Base-by-base conservation (phyloP, 306 rosid genomes). In the Begonia masoniana region DNA sequence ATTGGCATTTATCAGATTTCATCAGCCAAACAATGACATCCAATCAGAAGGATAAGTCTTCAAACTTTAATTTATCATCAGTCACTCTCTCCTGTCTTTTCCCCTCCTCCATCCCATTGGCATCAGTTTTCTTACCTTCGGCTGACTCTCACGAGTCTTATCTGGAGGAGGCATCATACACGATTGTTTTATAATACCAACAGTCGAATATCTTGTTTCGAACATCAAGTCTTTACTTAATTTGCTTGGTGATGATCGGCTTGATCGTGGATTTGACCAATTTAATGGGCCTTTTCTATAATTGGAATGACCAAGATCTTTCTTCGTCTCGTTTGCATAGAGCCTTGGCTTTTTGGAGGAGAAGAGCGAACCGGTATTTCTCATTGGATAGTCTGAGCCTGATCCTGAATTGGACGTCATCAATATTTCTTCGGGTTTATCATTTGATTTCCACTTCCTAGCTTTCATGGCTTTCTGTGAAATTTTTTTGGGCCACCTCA, bases 221-320 rank as follows among this genome's bases (percentile, higher is more conserved):
- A 62, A 62, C 63, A 67, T n/a, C 0, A 76, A 47, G 63, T 75
- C 88, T 67, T 74, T 83, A 58, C 56, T 48, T 42, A 81, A 73
- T 68, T 77, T 86, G 57, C 71, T 55, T 7, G 83, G 84, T 1
- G 78, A 71, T 26, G 95, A 75, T 77, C 96, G 77, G 67, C 95
- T 84, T 70, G 96, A 81, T 57, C 81, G 77, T 16, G 87, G 80
- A n/a, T 84, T 67, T 3, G 93, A 67, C 96, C 99, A 86, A 52
- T 68, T 69, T 50, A 62, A 4, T 39, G 73, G 59, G 50, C 78
- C 86, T 65, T 71, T 81, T 65, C 74, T 75, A 13, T 58, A 66
- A 61, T 61, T 72, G 59, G 72, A 70, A 58, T 62, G 71, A 53
- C 63, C 55, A 12, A 62, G 15, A 51, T 74, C 92, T 72, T 58